A percentile compares a stretch with the other conserved stretches of the same genome.
Conservation (phyloP, 768 basidiomycete genomes). For the Pilatotrama ljubarskyi region DNA sequence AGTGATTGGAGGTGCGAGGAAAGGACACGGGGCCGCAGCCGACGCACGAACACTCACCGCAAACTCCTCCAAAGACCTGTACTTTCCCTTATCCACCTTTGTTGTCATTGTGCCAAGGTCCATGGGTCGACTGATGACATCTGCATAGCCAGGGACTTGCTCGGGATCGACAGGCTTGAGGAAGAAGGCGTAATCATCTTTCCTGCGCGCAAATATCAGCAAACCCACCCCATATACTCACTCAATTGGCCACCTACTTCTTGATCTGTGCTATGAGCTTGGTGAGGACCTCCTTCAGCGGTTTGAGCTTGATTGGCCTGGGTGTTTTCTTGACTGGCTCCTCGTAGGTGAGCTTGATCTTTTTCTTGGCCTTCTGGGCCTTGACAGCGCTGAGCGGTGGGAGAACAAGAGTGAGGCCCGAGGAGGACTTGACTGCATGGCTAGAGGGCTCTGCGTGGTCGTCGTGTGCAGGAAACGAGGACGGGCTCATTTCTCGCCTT, state of each 20-base stretch:
- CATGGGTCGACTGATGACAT: conserved; percentile 85
- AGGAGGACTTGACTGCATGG: conserved; percentile 28
- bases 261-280: conserved; percentile 73
- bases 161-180: conserved; percentile 61
- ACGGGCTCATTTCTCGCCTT: conserved; percentile 18
- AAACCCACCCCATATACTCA: neutral
- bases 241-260: conserved; percentile 48
- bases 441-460: conserved; percentile 33
- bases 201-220: conserved; percentile 45
- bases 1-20: neutral
- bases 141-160: conserved; percentile 61
- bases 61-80: conserved; percentile 80
- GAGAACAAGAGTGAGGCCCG: conserved; percentile 64
- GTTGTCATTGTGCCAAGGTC: conserved; percentile 84
- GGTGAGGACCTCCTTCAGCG: conserved; percentile 71
- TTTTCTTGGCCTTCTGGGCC: conserved; percentile 46
- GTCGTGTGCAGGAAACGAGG: conserved; percentile 31
- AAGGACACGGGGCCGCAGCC: neutral
- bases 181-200: conserved; percentile 87
- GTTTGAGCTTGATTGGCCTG: conserved; percentile 72
- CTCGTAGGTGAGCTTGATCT: conserved; percentile 24
- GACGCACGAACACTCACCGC: conserved; percentile 44
- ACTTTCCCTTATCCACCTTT: conserved; percentile 76
- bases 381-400: conserved; percentile 69
- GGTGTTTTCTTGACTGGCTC: conserved; percentile 39